Conservation (phyloP, 164 flowering plant genomes). For the Kalanchoe fedtschenkoi region DNA sequence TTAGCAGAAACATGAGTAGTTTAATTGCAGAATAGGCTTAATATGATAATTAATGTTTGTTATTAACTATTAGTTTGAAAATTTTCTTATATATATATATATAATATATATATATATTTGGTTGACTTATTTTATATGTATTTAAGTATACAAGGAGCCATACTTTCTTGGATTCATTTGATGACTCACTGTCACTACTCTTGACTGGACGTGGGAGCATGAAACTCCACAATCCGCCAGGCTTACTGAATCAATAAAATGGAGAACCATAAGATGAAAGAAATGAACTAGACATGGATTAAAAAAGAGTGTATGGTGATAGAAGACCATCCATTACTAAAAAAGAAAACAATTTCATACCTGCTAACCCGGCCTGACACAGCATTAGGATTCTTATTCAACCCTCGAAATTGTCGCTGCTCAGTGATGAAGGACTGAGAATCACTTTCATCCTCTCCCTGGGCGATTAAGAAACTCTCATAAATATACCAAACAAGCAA, state of each 20-base stretch:
- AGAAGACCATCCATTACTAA: background rate
- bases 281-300: background rate
- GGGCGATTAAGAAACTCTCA: slow-evolving; percentile 10
- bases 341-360: slow-evolving; percentile 18
- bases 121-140: background rate
- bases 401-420: slow-evolving; percentile 25
- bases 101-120: too few relatives aligned
- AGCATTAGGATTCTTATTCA: slow-evolving; percentile 17
- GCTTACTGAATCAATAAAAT: slow-evolving; percentile 24
- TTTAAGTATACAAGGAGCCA: slow-evolving; percentile 9
- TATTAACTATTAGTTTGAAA: background rate
- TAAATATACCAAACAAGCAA: background rate
- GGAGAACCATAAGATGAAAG: background rate
- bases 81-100: background rate
- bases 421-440: slow-evolving; percentile 22
- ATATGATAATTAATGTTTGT: background rate
- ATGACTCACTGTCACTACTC: slow-evolving; percentile 23
- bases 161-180: slow-evolving; percentile 31
- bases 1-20: background rate
- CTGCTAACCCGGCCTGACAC: slow-evolving; percentile 21
- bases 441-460: slow-evolving; percentile 49
- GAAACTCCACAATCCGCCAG: slow-evolving; percentile 61
- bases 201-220: slow-evolving; percentile 24
- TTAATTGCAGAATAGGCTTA: background rate
- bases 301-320: background rate